These are phyloP conservation scores for Pythium scleroteichum DNA, from an alignment of 352 stramenopile species.

Conservation along the genomic window DNA sequence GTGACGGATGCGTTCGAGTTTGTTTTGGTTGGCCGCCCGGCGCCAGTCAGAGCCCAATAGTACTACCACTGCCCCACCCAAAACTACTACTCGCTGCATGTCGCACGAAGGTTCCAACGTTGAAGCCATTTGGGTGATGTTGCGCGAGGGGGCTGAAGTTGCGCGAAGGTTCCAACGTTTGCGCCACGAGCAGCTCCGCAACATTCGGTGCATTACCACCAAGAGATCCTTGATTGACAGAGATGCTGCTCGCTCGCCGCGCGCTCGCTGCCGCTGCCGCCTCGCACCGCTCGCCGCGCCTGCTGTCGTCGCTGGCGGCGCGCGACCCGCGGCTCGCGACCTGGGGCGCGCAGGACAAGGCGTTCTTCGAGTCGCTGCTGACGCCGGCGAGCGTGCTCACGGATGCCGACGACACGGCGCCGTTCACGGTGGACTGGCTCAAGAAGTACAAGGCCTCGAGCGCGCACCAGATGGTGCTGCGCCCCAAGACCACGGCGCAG, in stretches of 20 bases:
- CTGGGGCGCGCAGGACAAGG: constrained; percentile 66
- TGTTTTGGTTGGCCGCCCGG: not conserved
- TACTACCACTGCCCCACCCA: no score
- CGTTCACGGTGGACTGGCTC: constrained; percentile 84
- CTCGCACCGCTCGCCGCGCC: constrained; percentile 3
- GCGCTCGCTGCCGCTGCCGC: constrained; percentile 17
- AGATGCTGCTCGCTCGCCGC: constrained; percentile 8
- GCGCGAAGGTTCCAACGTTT: not conserved
- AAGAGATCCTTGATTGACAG: no score
- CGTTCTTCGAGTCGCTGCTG: constrained; percentile 65
- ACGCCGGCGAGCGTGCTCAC: constrained; percentile 66
- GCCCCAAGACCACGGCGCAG: constrained; percentile 85
- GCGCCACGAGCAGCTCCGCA: constrained; percentile 1
- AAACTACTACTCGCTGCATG: no score
- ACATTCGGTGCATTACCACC: not conserved
- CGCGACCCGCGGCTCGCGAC: constrained; percentile 41
- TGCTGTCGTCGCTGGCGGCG: constrained; percentile 31
- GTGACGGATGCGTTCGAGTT: no score
- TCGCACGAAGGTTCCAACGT: not conserved
- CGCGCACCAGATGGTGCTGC: constrained; percentile 77
- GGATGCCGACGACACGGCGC: constrained; percentile 59
- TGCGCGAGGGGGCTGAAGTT: not conserved
- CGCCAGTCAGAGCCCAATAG: no score
- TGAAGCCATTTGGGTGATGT: no score
- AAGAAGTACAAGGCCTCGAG: constrained; percentile 78